Evolutionary conservation across 2,329 filamentous ascomycete genomes (phyloP).

Genomic region (Sphaceloma murrayae): DNA sequence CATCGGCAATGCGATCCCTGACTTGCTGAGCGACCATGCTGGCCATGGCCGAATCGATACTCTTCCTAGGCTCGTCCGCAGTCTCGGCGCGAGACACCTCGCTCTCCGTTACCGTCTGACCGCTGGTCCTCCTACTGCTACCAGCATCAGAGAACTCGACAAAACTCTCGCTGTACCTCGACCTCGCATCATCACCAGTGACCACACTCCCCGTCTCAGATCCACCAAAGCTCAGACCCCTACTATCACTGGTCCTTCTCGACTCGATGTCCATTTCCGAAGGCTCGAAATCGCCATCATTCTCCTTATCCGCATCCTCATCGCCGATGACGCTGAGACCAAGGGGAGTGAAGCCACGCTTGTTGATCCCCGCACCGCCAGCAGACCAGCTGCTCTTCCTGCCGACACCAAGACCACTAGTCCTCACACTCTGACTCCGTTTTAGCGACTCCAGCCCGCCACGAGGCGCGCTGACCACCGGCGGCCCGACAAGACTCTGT

Average conservation of each 20-base stretch:
- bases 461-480: conserved; percentile 28
- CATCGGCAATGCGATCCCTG: conserved; percentile 9
- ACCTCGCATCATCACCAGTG: conserved; percentile 8
- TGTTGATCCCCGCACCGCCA: conserved; percentile 18
- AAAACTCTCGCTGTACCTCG: conserved; percentile 15
- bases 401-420: conserved; percentile 20
- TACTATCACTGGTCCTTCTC: conserved; percentile 7
- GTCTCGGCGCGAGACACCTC: conserved; percentile 1
- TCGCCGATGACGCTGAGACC: conserved; percentile 22
- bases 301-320: conserved; percentile 37
- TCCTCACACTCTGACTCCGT: conserved; percentile 32
- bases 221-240: not conserved
- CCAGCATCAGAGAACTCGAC: conserved; percentile 14
- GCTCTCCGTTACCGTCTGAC: conserved; percentile 11
- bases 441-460: conserved; percentile 26
- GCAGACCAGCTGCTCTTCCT: conserved; percentile 29
- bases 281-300: conserved; percentile 32
- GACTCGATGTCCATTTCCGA: conserved; percentile 11
- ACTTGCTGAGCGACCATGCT: conserved; percentile 12
- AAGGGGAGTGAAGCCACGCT: conserved; percentile 11
- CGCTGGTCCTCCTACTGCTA: conserved; percentile 9
- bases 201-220: conserved; percentile 5
- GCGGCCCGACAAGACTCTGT: conserved; percentile 18
- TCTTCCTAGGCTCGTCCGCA: not conserved
- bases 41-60: conserved; percentile 8